phyloP scores from a whole-genome alignment of 495 filamentous ascomycete species.

The Xanthoparmelia taractica region DNA sequence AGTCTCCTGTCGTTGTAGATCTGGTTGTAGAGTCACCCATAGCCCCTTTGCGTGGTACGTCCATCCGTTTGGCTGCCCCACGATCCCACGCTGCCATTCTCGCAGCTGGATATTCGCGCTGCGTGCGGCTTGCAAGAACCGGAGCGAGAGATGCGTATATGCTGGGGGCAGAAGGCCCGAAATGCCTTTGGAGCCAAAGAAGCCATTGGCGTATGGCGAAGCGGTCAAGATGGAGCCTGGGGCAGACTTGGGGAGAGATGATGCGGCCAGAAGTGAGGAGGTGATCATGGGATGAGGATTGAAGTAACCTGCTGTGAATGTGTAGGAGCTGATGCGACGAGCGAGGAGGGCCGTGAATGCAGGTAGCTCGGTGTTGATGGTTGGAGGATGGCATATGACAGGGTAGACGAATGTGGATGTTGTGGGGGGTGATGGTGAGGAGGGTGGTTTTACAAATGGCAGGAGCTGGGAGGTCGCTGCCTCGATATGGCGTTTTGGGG shows the following conservation, averaged over 20 bases:
- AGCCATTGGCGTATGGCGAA: conserved; percentile 92
- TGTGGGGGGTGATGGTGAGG: conserved; percentile 24
- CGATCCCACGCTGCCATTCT: conserved; percentile 82
- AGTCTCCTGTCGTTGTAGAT: not conserved
- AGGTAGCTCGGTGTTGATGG: conserved; percentile 73
- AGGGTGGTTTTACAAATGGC: conserved; percentile 53
- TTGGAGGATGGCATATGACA: conserved; percentile 33
- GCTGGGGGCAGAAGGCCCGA: conserved; percentile 84
- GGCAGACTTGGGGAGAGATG: conserved; percentile 43
- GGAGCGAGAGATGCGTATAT: conserved; percentile 78
- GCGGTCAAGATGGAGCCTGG: conserved; percentile 82
- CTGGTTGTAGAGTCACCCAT: conserved; percentile 63
- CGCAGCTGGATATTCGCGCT: conserved; percentile 65
- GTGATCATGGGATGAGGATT: conserved; percentile 83
- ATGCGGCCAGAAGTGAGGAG: conserved; percentile 54
- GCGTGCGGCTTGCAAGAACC: conserved; percentile 61
- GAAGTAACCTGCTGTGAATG: conserved; percentile 97
- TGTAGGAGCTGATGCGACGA: conserved; percentile 66
- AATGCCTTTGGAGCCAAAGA: conserved; percentile 81
- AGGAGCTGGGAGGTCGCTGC: conserved; percentile 57
- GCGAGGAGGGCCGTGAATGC: conserved; percentile 67
- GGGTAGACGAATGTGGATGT: conserved; percentile 75
- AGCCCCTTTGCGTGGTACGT: conserved; percentile 97
- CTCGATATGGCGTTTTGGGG: conserved; percentile 59
- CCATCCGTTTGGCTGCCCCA: conserved; percentile 77